Evolutionary conservation across 345 rosid genomes (phyloP).

Genomic region (Fremontodendron californicum): DNA sequence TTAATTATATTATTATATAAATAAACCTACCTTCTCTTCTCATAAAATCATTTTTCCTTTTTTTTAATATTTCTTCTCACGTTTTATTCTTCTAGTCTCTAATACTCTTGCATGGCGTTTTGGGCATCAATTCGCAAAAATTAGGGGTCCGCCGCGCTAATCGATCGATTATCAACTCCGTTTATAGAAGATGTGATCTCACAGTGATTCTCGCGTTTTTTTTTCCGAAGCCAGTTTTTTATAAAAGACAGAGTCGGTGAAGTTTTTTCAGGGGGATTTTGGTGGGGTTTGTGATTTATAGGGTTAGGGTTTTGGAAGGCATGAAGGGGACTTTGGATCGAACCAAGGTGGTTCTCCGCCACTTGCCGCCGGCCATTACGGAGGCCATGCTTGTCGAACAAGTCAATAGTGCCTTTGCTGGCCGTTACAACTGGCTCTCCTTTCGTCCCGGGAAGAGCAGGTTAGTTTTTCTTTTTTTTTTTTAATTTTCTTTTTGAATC

Average conservation of each 20-base stretch:
- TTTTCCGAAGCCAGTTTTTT: neutral
- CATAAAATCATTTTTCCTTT: too few species aligned
- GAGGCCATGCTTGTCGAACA: conserved; percentile 46
- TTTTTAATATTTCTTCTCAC: neutral
- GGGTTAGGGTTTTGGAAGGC: conserved; percentile 26
- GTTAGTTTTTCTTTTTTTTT: conserved; percentile 31
- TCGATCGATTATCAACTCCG: neutral
- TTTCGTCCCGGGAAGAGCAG: conserved; percentile 61
- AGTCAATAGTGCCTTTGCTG: conserved; percentile 45
- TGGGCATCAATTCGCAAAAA: neutral
- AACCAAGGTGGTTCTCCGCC: conserved; percentile 70
- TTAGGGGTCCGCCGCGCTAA: neutral
- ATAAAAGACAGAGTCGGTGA: neutral
- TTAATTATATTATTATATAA: too few species aligned
- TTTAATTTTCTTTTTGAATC: too few species aligned
- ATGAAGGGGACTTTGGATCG: conserved; percentile 59
- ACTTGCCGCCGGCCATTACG: conserved; percentile 60
- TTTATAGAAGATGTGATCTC: conserved; percentile 32
- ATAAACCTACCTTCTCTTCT: too few species aligned
- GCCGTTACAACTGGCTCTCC: conserved; percentile 59
- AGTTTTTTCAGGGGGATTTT: conserved; percentile 18
- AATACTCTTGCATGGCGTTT: conserved; percentile 15
- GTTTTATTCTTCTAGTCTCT: neutral
- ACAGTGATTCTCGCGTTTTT: conserved; percentile 2
- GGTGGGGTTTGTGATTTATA: conserved; percentile 8